Conservation (phyloP, 1,139 yeast species). For the Candida tetrigidarum region DNA sequence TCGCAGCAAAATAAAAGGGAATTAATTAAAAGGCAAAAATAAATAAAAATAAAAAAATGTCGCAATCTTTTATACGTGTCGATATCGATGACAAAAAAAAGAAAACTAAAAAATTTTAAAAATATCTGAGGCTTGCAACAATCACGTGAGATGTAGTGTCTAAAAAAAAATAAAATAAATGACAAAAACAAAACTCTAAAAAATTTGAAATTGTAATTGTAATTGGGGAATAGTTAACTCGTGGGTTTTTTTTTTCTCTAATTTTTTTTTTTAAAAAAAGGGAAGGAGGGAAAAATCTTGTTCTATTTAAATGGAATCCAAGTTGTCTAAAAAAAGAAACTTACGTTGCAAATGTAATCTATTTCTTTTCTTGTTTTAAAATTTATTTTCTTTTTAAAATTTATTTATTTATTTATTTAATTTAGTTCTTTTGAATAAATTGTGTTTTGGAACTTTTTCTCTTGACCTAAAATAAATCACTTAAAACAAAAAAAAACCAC, state of each 20-base stretch:
- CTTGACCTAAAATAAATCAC: no score
- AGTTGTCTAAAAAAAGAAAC: slow-evolving; percentile 1
- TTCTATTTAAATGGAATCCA: not conserved
- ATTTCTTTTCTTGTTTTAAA: not conserved
- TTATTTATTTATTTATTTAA: no score
- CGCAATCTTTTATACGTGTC: not conserved
- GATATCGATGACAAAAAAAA: not conserved
- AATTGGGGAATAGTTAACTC: no score
- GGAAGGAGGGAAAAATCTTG: not conserved
- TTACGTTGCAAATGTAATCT: not conserved
- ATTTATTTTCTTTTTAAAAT: not conserved
- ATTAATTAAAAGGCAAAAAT: not conserved
- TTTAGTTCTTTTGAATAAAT: not conserved
- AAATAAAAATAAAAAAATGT: not conserved
- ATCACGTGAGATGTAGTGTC: slow-evolving; percentile 1
- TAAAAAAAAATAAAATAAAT: not conserved
- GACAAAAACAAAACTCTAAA: not conserved
- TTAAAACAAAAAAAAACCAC: no score
- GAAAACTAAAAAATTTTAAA: not conserved
- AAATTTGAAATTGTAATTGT: not conserved
- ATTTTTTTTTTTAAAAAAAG: no score
- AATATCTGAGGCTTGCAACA: not conserved
- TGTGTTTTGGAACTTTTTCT: slow-evolving; percentile 1
- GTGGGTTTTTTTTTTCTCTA: not conserved
- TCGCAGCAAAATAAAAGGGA: not conserved